These are phyloP conservation scores for Fagopyrum tataricum DNA, from an alignment of 148 eudicot species.

Conservation along the genomic window DNA sequence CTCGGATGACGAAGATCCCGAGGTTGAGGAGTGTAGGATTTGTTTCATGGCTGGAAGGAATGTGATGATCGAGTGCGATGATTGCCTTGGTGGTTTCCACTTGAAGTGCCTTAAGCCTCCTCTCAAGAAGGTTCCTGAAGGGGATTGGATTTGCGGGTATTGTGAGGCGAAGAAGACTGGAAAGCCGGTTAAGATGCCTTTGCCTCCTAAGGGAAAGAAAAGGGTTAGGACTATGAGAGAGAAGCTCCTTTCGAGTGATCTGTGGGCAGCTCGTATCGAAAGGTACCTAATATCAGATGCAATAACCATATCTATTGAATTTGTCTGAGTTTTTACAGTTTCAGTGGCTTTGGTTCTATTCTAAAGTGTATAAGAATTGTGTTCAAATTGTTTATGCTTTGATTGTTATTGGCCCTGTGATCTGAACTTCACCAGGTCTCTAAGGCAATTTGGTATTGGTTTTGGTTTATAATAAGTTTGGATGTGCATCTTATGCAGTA, in stretches of 20 bases:
- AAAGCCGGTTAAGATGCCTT: conserved; percentile 46
- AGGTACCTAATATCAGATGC: conserved; percentile 35
- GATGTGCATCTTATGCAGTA: conserved; percentile 28
- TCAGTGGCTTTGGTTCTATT: not conserved
- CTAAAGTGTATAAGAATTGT: not conserved
- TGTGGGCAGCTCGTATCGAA: conserved; percentile 89
- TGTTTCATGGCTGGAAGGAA: conserved; percentile 57
- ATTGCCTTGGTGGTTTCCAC: conserved; percentile 88
- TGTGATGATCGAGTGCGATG: conserved; percentile 90
- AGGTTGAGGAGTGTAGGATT: conserved; percentile 77
- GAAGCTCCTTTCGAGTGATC: conserved; percentile 81
- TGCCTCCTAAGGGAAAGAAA: conserved; percentile 66
- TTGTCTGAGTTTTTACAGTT: not conserved
- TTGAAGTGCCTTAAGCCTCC: conserved; percentile 92
- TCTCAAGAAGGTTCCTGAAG: conserved; percentile 69
- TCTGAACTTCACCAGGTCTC: not conserved
- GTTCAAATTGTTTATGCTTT: not conserved
- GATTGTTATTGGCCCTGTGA: not conserved
- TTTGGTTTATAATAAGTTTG: conserved; percentile 2
- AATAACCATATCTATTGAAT: not conserved
- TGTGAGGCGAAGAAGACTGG: conserved; percentile 67
- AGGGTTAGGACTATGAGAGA: conserved; percentile 69
- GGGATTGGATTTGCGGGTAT: conserved; percentile 86
- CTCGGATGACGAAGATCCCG: conserved; percentile 71
- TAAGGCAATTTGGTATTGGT: not conserved